phyloP scores from a whole-genome alignment of 441 rosid species.

The Arabidopsis lyrata region DNA sequence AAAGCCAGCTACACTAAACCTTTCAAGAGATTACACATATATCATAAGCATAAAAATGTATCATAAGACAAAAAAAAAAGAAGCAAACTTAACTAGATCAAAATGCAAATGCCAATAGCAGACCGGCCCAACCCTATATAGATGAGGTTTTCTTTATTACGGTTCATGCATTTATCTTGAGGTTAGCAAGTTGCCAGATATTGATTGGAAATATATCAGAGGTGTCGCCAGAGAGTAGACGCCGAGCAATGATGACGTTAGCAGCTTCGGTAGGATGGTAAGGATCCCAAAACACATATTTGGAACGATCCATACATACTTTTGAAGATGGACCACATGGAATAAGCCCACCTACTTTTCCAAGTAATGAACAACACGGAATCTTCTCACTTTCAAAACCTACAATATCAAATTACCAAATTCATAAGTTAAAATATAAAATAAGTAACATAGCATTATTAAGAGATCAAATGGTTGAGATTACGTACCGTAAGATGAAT shows the following conservation, averaged over 20 bases:
- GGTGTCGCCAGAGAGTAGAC: slow-evolving; percentile 60
- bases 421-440: not conserved
- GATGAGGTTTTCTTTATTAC: not conserved
- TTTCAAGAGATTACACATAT: slow-evolving; percentile 16
- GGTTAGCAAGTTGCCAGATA: slow-evolving; percentile 54
- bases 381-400: slow-evolving; percentile 63
- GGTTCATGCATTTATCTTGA: slow-evolving; percentile 21
- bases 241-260: slow-evolving; percentile 59
- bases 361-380: slow-evolving; percentile 61
- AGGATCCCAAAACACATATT: slow-evolving; percentile 85
- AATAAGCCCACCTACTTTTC: slow-evolving; percentile 64
- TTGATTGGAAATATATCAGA: slow-evolving; percentile 62
- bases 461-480: not conserved
- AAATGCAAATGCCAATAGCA: slow-evolving; percentile 10
- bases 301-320: slow-evolving; percentile 69
- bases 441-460: not conserved
- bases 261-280: slow-evolving; percentile 81
- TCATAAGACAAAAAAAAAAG: not conserved
- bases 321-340: slow-evolving; percentile 68
- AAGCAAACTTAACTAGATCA: not conserved
- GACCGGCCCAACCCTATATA: not conserved
- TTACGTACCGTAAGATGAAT: slow-evolving; percentile 53
- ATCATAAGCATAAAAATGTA: not conserved
- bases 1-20: not conserved
- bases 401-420: slow-evolving; percentile 20